A percentile compares a stretch with the other conserved stretches of the same genome.
These are phyloP conservation scores for Glycine latifolia DNA, from an alignment of 306 rosid genomes.

Conservation along the genomic window DNA sequence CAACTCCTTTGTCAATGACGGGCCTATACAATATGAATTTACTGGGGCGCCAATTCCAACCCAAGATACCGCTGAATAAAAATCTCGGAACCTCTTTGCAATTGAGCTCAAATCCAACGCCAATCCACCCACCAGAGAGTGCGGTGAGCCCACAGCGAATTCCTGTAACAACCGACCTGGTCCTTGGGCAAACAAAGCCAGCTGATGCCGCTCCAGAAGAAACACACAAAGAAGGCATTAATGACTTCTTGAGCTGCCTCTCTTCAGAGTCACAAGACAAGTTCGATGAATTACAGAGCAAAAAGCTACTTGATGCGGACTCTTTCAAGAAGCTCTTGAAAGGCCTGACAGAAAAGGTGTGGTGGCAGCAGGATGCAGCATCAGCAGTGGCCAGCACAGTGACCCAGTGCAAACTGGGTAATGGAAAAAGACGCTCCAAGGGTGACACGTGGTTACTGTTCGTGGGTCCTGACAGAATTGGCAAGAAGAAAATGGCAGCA, in stretches of 20 bases:
- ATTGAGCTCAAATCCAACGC: not conserved
- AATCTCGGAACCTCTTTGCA: conserved; percentile 68
- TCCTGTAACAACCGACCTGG: conserved; percentile 79
- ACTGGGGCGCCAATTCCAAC: conserved; percentile 67
- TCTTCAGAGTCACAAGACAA: conserved; percentile 76
- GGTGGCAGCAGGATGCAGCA: conserved; percentile 99
- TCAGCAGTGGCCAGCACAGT: conserved; percentile 79
- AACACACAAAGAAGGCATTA: conserved; percentile 59
- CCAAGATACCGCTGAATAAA: conserved; percentile 69
- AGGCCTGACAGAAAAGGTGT: conserved; percentile 82
- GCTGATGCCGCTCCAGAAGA: conserved; percentile 50
- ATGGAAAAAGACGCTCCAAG: conserved; percentile 71
- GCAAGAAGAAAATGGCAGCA: conserved; percentile 95
- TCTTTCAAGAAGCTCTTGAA: conserved; percentile 82
- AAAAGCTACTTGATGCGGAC: conserved; percentile 70
- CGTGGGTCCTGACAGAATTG: conserved; percentile 86
- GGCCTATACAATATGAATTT: conserved; percentile 64
- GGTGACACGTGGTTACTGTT: conserved; percentile 92
- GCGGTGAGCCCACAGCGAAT: conserved; percentile 52
- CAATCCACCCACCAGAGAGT: conserved; percentile 53
- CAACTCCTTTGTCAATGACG: conserved; percentile 64
- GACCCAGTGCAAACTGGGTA: conserved; percentile 79
- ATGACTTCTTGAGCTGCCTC: conserved; percentile 74
- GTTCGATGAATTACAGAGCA: conserved; percentile 58
- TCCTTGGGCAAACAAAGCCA: conserved; percentile 74